Evolutionary conservation across 2,329 filamentous ascomycete genomes (phyloP).

Genomic region (Ophiostoma perfectum): DNA sequence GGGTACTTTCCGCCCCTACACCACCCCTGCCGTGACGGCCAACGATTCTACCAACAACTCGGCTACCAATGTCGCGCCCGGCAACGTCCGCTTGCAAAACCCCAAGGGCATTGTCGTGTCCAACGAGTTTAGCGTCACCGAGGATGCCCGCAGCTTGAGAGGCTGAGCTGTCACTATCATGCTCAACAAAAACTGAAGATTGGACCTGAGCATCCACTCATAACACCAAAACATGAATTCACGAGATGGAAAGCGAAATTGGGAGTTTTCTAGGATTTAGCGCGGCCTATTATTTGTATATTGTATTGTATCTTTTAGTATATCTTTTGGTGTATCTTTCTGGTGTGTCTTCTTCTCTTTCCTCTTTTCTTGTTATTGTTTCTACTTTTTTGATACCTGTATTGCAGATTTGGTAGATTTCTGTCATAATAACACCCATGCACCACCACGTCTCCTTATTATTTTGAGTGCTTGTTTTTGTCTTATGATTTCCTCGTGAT

Average conservation of each 20-base stretch:
- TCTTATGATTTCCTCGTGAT: too few relatives aligned
- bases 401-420: neutral
- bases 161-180: neutral
- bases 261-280: neutral
- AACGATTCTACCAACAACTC: conserved; percentile 4
- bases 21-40: neutral
- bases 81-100: neutral
- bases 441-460: neutral
- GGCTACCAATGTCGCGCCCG: conserved; percentile 8
- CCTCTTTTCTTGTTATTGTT: neutral
- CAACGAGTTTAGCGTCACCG: conserved; percentile 37
- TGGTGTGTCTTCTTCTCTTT: neutral
- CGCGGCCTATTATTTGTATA: neutral
- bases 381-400: conserved; percentile 3
- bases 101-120: conserved; percentile 39
- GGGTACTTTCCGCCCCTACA: conserved; percentile 32
- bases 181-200: neutral
- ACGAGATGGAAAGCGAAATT: neutral
- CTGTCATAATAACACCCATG: neutral
- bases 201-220: neutral
- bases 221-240: neutral
- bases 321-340: neutral
- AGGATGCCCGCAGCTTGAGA: conserved; percentile 10
- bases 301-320: neutral
- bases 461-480: too few relatives aligned